phyloP scores from a whole-genome alignment of 2,329 filamentous ascomycete species.

The Cladosporium phlei region DNA sequence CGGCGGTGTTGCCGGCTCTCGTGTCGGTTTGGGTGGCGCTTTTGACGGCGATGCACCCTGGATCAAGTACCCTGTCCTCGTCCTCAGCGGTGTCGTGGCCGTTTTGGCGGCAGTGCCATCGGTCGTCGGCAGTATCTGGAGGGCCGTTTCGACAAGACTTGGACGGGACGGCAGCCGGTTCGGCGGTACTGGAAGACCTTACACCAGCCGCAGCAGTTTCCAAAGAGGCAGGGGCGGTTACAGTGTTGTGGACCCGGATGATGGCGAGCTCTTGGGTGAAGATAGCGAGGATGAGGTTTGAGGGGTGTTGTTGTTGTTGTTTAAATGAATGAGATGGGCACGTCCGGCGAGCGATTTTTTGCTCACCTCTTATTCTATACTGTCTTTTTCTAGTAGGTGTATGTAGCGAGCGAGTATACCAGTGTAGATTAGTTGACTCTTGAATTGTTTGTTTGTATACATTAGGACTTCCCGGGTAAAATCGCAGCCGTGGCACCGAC shows the following conservation, averaged over 20 bases:
- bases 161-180: constrained; percentile 43
- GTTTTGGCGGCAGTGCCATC: constrained; percentile 57
- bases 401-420: background rate
- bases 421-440: constrained; percentile 4
- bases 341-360: background rate
- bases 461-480: too few relatives aligned
- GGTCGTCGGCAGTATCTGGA: constrained; percentile 67
- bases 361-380: background rate
- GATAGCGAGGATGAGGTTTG: constrained; percentile 83
- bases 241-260: constrained; percentile 81
- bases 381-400: background rate
- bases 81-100: constrained; percentile 51
- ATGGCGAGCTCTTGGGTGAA: constrained; percentile 88
- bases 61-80: constrained; percentile 67
- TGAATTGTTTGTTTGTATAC: too few relatives aligned
- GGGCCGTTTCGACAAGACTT: constrained; percentile 50
- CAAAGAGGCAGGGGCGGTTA: constrained; percentile 84
- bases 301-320: background rate
- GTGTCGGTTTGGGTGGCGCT: constrained; percentile 31
- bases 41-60: constrained; percentile 70
- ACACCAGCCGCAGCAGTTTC: constrained; percentile 86
- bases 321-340: background rate
- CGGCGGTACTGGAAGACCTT: constrained; percentile 60
- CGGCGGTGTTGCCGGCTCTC: constrained; percentile 21
- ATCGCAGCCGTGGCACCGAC: too few relatives aligned